A percentile compares a stretch with the other conserved stretches of the same genome.
These are phyloP conservation scores for Melanomma pulvis-pyrius DNA, from an alignment of 495 filamentous ascomycete species.

Conservation along the genomic window DNA sequence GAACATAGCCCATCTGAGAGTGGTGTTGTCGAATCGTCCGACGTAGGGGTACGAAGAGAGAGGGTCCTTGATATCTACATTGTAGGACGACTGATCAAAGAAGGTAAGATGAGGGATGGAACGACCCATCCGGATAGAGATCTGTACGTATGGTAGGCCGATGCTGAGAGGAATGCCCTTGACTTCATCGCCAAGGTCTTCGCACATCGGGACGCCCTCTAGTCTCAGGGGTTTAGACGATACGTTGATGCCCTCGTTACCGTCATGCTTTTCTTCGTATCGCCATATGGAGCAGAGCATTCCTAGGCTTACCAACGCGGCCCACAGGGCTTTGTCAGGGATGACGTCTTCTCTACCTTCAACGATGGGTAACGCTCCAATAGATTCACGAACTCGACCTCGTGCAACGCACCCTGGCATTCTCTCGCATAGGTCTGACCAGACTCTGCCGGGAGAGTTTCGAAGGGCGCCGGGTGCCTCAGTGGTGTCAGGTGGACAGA, in stretches of 20 bases:
- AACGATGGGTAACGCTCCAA: slow-evolving; percentile 52
- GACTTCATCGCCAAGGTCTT: slow-evolving; percentile 54
- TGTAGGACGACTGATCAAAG: slow-evolving; percentile 55
- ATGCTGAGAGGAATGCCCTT: slow-evolving; percentile 53
- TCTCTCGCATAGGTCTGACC: slow-evolving; percentile 57
- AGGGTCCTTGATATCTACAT: slow-evolving; percentile 53
- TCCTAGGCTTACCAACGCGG: slow-evolving; percentile 53
- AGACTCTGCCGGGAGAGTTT: slow-evolving; percentile 54
- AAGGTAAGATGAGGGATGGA: slow-evolving; percentile 55
- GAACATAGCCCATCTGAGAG: slow-evolving; percentile 55
- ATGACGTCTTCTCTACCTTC: slow-evolving; percentile 52
- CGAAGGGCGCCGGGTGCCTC: slow-evolving; percentile 53
- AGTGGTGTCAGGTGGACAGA: slow-evolving; percentile 55
- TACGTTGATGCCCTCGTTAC: slow-evolving; percentile 51
- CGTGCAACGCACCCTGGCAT: slow-evolving; percentile 57
- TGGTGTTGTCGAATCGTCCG: slow-evolving; percentile 54
- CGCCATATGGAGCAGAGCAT: slow-evolving; percentile 56
- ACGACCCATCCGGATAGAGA: slow-evolving; percentile 53
- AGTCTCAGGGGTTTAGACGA: slow-evolving; percentile 39
- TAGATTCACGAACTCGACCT: slow-evolving; percentile 52
- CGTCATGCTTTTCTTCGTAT: slow-evolving; percentile 56
- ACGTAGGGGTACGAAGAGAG: slow-evolving; percentile 52
- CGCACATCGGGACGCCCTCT: slow-evolving; percentile 44
- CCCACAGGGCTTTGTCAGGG: slow-evolving; percentile 56
- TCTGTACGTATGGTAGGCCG: slow-evolving; percentile 52